Percentiles rank a stretch among this genome's conserved stretches.
These are phyloP conservation scores for Rhinocladiella similis DNA, from an alignment of 2,329 filamentous ascomycete genomes.

Conservation along the genomic window DNA sequence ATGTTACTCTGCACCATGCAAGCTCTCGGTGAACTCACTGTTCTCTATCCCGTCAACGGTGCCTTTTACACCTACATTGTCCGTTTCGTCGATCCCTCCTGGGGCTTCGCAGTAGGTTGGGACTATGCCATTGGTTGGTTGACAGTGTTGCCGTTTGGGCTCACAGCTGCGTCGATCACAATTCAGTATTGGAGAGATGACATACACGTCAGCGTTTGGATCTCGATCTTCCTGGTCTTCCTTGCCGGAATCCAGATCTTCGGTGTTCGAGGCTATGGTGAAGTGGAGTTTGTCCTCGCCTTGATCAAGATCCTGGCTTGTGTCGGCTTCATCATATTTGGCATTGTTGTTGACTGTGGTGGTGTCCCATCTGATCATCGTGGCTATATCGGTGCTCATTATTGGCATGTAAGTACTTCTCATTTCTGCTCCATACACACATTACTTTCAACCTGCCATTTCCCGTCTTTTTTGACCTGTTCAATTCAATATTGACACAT, in stretches of 20 bases:
- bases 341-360: slow-evolving; percentile 65
- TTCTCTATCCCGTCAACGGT: slow-evolving; percentile 73
- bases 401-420: slow-evolving; percentile 59
- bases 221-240: slow-evolving; percentile 70
- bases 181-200: slow-evolving; percentile 41
- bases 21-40: slow-evolving; percentile 76
- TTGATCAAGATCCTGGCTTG: slow-evolving; percentile 78
- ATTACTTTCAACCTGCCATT: too few species aligned
- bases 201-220: slow-evolving; percentile 43
- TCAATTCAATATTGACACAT: too few species aligned
- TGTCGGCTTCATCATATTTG: slow-evolving; percentile 69
- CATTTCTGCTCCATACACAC: too few species aligned
- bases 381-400: slow-evolving; percentile 76
- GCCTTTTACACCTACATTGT: slow-evolving; percentile 70
- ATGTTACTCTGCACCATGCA: slow-evolving; percentile 52
- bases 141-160: slow-evolving; percentile 18
- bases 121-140: slow-evolving; percentile 31
- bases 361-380: slow-evolving; percentile 63
- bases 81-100: slow-evolving; percentile 52
- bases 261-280: slow-evolving; percentile 79
- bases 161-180: slow-evolving; percentile 55
- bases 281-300: slow-evolving; percentile 79
- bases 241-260: slow-evolving; percentile 78
- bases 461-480: too few species aligned
- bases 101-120: slow-evolving; percentile 48